Base-by-base conservation (phyloP, 1,284 basidiomycete species). In the Ustilago cynodontis region DNA sequence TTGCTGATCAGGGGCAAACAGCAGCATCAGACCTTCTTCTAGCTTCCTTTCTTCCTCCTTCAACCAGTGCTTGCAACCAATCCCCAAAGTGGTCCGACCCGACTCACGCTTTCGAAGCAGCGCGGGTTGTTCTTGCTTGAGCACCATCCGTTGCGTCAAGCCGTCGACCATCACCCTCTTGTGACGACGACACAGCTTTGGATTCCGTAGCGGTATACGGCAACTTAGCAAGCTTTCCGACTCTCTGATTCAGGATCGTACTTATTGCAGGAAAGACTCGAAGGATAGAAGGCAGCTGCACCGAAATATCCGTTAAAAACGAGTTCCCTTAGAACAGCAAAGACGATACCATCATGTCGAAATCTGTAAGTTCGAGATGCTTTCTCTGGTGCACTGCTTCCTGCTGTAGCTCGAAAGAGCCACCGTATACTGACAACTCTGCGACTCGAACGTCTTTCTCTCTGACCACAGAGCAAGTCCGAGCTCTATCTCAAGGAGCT, bases 401-500 rank as follows among this genome's bases (percentile, higher is more conserved):
- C 14, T 14, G 9, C 39, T 18, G 4, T 31, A 31, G 33, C 60
- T 13, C 5, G n/a, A 18, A 22, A 53, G 39, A 31, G 16, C n/a
- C 24, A n/a, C 5, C 50, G 29, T 18, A 6, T 8, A 62, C 64
- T 67, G 22, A 67, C 65, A n/a, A 26, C 24, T 22, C 31, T 43
- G 24, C 31, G 31, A 5, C 11, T 33, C 11, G 31, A 33, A 33
- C 28, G 9, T 31, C 22, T 49, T 22, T 24, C 22, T 33, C 41
- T 26, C 14, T 16, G 29, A 26, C 33, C 6, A 33, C 69, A 80
- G 76, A 63, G 62, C 66, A 84, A 84, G 47, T 78, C 72, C 51
- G 72, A 69, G 29, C 77, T 78, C 28, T 84, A 83, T 41, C 78
- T 80, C 47, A 77, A 79, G 29, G 80, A 84, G 74, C 77, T 85